Evolutionary conservation across 805 yeast species (phyloP).

Genomic region (Debaryomyces castellii): DNA sequence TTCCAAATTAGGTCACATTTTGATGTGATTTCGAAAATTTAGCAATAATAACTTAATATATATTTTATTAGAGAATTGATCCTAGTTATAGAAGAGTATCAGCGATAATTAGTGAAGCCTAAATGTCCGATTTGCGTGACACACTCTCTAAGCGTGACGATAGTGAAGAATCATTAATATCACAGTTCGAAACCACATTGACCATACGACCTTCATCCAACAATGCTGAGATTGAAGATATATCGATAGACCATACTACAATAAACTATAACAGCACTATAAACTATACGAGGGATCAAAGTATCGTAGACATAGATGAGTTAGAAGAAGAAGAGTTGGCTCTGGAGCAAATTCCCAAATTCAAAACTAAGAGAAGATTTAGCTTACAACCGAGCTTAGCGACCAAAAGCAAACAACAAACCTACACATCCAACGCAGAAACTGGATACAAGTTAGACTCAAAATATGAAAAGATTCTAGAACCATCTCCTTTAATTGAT

Average conservation of each 20-base stretch:
- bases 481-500: conserved; percentile 38
- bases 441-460: conserved; percentile 9
- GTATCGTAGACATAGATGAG: conserved; percentile 33
- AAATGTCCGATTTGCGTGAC: conserved; percentile 9
- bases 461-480: conserved; percentile 27
- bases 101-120: neutral
- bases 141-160: conserved; percentile 19
- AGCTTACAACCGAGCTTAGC: conserved; percentile 27
- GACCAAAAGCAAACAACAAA: conserved; percentile 7
- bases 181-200: conserved; percentile 45
- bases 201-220: conserved; percentile 39
- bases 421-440: neutral
- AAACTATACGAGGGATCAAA: conserved; percentile 28
- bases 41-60: neutral
- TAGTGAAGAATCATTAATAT: conserved; percentile 38
- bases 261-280: conserved; percentile 25
- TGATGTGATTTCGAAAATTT: neutral
- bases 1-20: no score
- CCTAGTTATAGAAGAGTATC: neutral
- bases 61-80: neutral
- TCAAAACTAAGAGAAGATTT: conserved; percentile 31
- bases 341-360: conserved; percentile 37
- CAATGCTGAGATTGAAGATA: conserved; percentile 29
- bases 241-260: conserved; percentile 42
- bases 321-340: conserved; percentile 34